Percentiles rank a stretch among this genome's conserved stretches.
phyloP scores from a whole-genome alignment of 2,329 filamentous ascomycete species.

The Tympanopsis confertula region DNA sequence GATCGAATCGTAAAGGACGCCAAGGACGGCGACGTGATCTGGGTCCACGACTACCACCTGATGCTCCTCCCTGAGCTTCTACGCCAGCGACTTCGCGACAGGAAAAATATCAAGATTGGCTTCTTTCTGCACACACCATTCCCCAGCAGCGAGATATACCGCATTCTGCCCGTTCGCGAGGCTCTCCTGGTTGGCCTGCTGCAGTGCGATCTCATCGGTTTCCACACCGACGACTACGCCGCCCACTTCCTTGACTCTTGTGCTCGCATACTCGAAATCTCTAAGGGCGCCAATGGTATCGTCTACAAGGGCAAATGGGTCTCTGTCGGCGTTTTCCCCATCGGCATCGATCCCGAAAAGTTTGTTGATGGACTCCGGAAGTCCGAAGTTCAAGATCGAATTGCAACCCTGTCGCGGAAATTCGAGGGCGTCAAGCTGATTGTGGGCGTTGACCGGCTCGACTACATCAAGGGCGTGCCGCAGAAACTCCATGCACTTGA shows the following conservation, averaged over 20 bases:
- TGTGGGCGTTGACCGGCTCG: constrained; percentile 87
- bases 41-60: constrained; percentile 97
- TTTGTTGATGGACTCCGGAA: constrained; percentile 82
- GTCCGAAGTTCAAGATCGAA: constrained; percentile 76
- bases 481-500: constrained; percentile 95
- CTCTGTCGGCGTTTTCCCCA: constrained; percentile 88
- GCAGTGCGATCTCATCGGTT: constrained; percentile 89
- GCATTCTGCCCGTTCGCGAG: constrained; percentile 85
- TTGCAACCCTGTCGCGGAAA: constrained; percentile 73
- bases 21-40: constrained; percentile 85
- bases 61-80: constrained; percentile 96
- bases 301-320: constrained; percentile 82
- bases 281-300: constrained; percentile 86
- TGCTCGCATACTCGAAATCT: constrained; percentile 73
- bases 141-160: constrained; percentile 91
- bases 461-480: constrained; percentile 98
- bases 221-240: constrained; percentile 97
- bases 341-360: constrained; percentile 94
- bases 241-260: constrained; percentile 93
- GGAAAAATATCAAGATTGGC: constrained; percentile 91
- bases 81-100: constrained; percentile 69
- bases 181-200: constrained; percentile 77
- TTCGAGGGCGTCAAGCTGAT: constrained; percentile 95
- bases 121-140: constrained; percentile 98
- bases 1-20: constrained; percentile 78